Evolutionary conservation across 441 rosid genomes (phyloP).

Genomic region (Sinapis alba): DNA sequence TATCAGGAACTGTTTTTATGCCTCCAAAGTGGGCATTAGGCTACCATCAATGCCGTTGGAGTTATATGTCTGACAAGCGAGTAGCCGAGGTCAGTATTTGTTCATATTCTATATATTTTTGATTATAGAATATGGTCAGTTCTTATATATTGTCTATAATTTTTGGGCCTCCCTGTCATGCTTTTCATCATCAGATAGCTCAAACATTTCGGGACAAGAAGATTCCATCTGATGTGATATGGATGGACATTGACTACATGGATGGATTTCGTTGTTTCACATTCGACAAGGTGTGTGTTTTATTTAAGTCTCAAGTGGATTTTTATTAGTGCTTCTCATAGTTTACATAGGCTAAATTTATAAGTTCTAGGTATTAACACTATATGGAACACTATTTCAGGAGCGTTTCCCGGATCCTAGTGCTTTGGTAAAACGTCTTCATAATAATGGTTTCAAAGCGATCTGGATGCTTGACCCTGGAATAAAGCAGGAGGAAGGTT

Average conservation of each 20-base stretch:
- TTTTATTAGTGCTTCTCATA: constrained; percentile 3
- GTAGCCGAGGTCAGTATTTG: constrained; percentile 71
- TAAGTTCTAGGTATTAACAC: constrained; percentile 20
- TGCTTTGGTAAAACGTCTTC: constrained; percentile 66
- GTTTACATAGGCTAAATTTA: constrained; percentile 1
- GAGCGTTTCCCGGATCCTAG: constrained; percentile 74
- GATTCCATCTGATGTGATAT: constrained; percentile 91
- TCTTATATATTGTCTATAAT: background rate
- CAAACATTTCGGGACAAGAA: constrained; percentile 79
- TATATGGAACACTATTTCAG: constrained; percentile 42
- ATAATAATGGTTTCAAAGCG: constrained; percentile 75
- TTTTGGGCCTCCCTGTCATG: constrained; percentile 9
- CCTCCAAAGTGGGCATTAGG: constrained; percentile 99
- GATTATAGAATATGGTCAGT: background rate
- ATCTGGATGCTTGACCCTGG: constrained; percentile 99
- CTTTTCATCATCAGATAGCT: constrained; percentile 54
- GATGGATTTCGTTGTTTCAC: constrained; percentile 99
- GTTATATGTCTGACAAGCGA: constrained; percentile 81
- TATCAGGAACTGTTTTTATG: constrained; percentile 84
- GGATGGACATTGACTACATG: constrained; percentile 99
- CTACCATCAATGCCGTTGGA: constrained; percentile 95
- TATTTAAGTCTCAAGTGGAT: background rate
- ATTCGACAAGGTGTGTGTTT: constrained; percentile 70
- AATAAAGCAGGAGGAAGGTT: constrained; percentile 80
- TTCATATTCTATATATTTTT: background rate